Conservation (phyloP, 805 yeast genomes). For the Vanderwaltozyma polyspora region DNA sequence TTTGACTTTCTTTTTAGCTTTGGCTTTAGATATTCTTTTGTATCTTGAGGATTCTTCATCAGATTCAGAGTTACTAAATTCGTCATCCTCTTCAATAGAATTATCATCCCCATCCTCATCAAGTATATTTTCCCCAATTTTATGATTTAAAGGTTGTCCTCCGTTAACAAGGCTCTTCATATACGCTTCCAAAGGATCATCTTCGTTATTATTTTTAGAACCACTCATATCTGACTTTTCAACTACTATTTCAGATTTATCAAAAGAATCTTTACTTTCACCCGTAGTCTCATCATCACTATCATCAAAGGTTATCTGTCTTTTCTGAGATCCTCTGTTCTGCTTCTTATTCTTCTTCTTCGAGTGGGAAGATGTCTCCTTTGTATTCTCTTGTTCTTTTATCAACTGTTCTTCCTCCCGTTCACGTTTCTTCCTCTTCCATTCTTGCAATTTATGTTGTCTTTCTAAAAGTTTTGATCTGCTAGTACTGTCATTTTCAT, state of each 20-base stretch:
- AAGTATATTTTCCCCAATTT: slow-evolving; percentile 10
- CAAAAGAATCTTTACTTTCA: background rate
- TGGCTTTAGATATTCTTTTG: slow-evolving; percentile 29
- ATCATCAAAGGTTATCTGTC: slow-evolving; percentile 8
- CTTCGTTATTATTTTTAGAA: background rate
- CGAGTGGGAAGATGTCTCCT: slow-evolving; percentile 1
- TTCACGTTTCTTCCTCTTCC: slow-evolving; percentile 36
- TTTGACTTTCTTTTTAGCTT: slow-evolving; percentile 29
- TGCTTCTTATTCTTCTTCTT: background rate
- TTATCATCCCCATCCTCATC: slow-evolving; percentile 11
- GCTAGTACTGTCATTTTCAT: slow-evolving; percentile 3
- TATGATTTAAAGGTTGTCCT: background rate
- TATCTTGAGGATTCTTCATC: slow-evolving; percentile 29
- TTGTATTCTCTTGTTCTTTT: background rate
- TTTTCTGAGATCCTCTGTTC: slow-evolving; percentile 2
- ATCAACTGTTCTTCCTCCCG: slow-evolving; percentile 11
- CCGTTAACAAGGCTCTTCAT: slow-evolving; percentile 24
- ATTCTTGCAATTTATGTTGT: slow-evolving; percentile 36
- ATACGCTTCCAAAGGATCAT: slow-evolving; percentile 30
- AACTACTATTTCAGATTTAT: background rate
- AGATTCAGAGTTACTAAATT: slow-evolving; percentile 6
- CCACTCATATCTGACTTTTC: slow-evolving; percentile 3
- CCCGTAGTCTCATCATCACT: slow-evolving; percentile 13
- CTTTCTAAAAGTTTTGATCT: slow-evolving; percentile 17
- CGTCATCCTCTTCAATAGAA: slow-evolving; percentile 21